Evolutionary conservation across 805 yeast genomes (phyloP), one percentile per base, ranked within the genome.

Genomic region (Saccharomycopsis sp.): DNA sequence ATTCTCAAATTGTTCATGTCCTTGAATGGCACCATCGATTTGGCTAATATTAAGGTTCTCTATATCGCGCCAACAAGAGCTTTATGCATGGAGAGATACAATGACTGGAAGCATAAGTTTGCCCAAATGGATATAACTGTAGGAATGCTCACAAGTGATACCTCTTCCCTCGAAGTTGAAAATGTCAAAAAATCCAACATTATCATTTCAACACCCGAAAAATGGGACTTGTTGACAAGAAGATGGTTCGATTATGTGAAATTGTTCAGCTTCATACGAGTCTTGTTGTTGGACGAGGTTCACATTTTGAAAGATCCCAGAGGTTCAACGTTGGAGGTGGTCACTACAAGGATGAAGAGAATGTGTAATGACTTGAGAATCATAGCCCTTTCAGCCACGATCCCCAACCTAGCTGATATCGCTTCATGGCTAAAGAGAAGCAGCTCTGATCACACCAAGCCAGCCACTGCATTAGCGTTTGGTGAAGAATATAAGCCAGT

Each of bases 21-120:
- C 12, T 57, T 55, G 8, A 56, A 56, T 21, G 42, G 50, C 8
- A 53, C 58, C 22, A 51, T 51, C 26, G 20, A 26, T 4, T 38
- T 36, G 10, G 29, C 35, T 15, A 57, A 59, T 36, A 42, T 58
- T 6, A 65, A 63, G 50, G 58, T 62, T 4, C 49, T 74, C 2
- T 76, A 75, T 47, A 62, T 76, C 31, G 80, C 80, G 0, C 82
- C 83, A 2, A 71, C 77, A 5, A 75, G 73, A 48, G 69, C 80
- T 0, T 56, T 76, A 29, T 75, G 80, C 45, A 53, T 58, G 16
- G 79, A 75, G 49, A 66, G 69, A 38, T 61, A 57, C 19, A 58
- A 55, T 3, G 69, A 67, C 34, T 76, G 79, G 77, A 50, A 53
- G 1, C 42, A 50, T 1, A 66, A 62, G 36, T 71, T 75, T 39